A percentile compares a stretch with the other conserved stretches of the same genome.
These are phyloP conservation scores for Trichoderma semiorbis DNA, from an alignment of 2,329 filamentous ascomycete species.

Conservation along the genomic window DNA sequence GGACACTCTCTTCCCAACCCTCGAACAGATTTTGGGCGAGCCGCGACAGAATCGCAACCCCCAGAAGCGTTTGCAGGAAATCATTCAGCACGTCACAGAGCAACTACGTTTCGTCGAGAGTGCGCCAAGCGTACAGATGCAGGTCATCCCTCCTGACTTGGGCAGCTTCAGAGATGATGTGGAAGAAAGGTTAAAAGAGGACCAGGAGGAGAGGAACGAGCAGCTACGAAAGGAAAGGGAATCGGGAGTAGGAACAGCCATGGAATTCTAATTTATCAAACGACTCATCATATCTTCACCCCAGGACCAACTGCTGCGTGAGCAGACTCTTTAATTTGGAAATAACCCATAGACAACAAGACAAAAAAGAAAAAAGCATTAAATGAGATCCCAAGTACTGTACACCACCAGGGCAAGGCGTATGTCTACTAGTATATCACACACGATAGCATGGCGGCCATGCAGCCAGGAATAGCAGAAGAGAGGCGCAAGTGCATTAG, in stretches of 20 bases:
- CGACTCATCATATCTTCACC: neutral
- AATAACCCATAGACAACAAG: conserved; percentile 16
- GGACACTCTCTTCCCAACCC: conserved; percentile 81
- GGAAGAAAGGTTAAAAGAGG: conserved; percentile 64
- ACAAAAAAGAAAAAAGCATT: conserved; percentile 5
- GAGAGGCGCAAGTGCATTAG: conserved; percentile 8
- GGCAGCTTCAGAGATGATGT: conserved; percentile 64
- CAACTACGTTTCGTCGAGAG: conserved; percentile 82
- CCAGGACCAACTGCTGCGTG: neutral
- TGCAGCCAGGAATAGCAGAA: conserved; percentile 2
- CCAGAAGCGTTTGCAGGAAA: conserved; percentile 68
- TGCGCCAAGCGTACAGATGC: conserved; percentile 84
- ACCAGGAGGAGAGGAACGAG: conserved; percentile 57
- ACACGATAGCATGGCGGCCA: neutral
- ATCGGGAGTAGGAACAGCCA: conserved; percentile 53
- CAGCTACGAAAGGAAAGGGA: conserved; percentile 51
- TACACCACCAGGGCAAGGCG: neutral
- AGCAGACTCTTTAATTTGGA: neutral
- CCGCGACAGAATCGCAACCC: conserved; percentile 75
- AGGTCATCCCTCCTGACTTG: conserved; percentile 74
- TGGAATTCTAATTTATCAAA: conserved; percentile 44
- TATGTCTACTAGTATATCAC: conserved; percentile 7
- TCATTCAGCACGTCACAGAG: conserved; percentile 75
- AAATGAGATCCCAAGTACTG: conserved; percentile 2
- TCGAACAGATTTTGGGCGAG: conserved; percentile 69